Base-by-base conservation (phyloP, 768 basidiomycete species). In the Boletus patriciae region DNA sequence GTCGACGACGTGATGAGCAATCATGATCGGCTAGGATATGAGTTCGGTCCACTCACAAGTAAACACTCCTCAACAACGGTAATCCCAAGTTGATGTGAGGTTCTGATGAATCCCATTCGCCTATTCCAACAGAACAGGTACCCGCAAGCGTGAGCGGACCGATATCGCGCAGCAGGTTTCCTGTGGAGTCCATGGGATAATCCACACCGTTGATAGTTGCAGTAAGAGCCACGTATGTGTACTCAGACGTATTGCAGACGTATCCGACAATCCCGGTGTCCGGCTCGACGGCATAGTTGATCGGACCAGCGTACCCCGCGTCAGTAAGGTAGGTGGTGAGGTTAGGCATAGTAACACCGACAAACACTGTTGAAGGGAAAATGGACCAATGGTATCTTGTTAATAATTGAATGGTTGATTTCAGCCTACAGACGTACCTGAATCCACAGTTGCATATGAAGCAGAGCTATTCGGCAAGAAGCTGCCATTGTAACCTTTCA, bases 161-260 rank as follows among this genome's bases (percentile, higher is more conserved):
- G 3, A 9, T 3, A 5, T 51, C 42, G 16, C 64, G 61, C 41
- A 67, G 44, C 16, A 60, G 57, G 25, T 44, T 69, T 46, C 60
- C 55, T 18, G 54, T 11, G 8, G 67, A 69, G 31, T 64, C 62
- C 0, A 70, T 60, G 15, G 47, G 61, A 58, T 68, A 68, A 46
- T 68, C 66, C 6, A 70, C 60, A 3, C 59, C 67, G 37, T 67
- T 71, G 47, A 71, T 65, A 0, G 57, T 65, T 8, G 60, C 52
- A 6, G 60, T 65, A 10, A 71, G 54, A 4, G 60, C 62, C 3
- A 68, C 57, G 11, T 55, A 62, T 8, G 51, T 60, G 31, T 52
- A 58, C 36, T 52, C 50, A 3, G 66, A 42, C 11, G 57, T 46
- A 41, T 64, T 67, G 52, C 65, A 66, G 21, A 61, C 59, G 15